phyloP scores from a whole-genome alignment of 805 yeast species.

The Starmera quercuum region DNA sequence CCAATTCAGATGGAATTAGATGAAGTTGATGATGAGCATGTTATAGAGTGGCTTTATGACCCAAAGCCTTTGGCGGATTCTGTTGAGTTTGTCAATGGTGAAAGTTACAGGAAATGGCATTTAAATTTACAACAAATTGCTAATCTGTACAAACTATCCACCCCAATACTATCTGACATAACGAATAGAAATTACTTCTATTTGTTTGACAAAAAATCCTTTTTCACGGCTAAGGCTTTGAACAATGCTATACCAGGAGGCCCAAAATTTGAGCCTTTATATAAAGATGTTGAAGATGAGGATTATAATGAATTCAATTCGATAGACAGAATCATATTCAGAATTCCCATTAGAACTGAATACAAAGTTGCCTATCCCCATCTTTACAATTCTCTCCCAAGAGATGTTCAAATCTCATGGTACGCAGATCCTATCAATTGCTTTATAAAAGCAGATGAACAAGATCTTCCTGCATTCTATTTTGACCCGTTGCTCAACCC shows the following conservation, averaged over 20 bases:
- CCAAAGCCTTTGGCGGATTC: conserved; percentile 63
- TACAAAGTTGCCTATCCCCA: conserved; percentile 83
- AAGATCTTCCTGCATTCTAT: conserved; percentile 46
- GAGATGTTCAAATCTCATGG: conserved; percentile 52
- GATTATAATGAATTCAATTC: conserved; percentile 90
- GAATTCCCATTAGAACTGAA: conserved; percentile 73
- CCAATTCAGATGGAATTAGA: conserved; percentile 63
- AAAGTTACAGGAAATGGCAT: conserved; percentile 69
- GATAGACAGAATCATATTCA: conserved; percentile 76
- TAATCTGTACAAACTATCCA: conserved; percentile 55
- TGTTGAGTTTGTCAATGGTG: conserved; percentile 54
- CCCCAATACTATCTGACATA: conserved; percentile 60
- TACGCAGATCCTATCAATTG: conserved; percentile 60
- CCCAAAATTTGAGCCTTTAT: conserved; percentile 87
- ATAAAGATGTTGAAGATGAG: conserved; percentile 55
- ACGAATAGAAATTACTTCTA: conserved; percentile 47
- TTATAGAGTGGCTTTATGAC: conserved; percentile 77
- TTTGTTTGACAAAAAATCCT: conserved; percentile 70
- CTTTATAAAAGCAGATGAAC: conserved; percentile 32
- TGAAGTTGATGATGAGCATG: conserved; percentile 49
- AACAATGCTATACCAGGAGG: conserved; percentile 91
- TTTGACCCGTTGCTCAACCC: conserved; percentile 53
- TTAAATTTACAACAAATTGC: conserved; percentile 56
- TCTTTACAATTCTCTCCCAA: conserved; percentile 71
- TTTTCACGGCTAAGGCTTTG: conserved; percentile 86